Evolutionary conservation across 768 basidiomycete species (phyloP).

Genomic region (Lactarius hengduanensis): DNA sequence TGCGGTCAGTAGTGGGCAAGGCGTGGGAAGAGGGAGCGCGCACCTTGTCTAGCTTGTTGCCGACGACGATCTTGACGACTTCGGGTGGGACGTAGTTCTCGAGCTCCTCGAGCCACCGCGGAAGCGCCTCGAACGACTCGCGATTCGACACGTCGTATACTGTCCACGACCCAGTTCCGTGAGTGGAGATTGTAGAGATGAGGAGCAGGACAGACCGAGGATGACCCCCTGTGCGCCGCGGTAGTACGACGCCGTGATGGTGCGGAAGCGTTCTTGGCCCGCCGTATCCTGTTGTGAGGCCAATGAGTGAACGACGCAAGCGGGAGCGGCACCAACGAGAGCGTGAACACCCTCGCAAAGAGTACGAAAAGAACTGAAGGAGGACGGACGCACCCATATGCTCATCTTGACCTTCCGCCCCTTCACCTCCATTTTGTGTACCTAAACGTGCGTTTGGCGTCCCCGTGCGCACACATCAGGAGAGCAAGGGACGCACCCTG

Average conservation of each 20-base stretch:
- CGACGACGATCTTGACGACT: conserved; percentile 93
- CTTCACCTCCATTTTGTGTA: conserved; percentile 84
- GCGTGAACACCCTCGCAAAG: background rate
- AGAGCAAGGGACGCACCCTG: conserved; percentile 49
- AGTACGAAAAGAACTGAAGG: background rate
- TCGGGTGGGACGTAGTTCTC: conserved; percentile 87
- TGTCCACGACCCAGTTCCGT: conserved; percentile 34
- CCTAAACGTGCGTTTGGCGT: conserved; percentile 41
- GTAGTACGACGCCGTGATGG: conserved; percentile 94
- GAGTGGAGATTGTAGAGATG: background rate
- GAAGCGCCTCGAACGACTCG: conserved; percentile 92
- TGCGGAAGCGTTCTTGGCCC: conserved; percentile 95
- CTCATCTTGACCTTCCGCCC: conserved; percentile 88
- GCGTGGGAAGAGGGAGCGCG: background rate
- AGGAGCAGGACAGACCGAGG: conserved; percentile 49
- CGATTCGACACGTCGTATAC: conserved; percentile 95
- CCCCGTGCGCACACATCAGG: background rate
- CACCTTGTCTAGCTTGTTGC: conserved; percentile 92
- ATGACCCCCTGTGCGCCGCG: conserved; percentile 84
- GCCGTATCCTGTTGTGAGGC: conserved; percentile 81
- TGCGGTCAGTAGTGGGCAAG: background rate
- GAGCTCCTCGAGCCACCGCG: conserved; percentile 88
- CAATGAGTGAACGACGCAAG: background rate
- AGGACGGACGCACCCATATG: conserved; percentile 78
- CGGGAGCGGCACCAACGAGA: too few species aligned